phyloP scores from a whole-genome alignment of 345 rosid species.

The Streptanthus diversifolius region DNA sequence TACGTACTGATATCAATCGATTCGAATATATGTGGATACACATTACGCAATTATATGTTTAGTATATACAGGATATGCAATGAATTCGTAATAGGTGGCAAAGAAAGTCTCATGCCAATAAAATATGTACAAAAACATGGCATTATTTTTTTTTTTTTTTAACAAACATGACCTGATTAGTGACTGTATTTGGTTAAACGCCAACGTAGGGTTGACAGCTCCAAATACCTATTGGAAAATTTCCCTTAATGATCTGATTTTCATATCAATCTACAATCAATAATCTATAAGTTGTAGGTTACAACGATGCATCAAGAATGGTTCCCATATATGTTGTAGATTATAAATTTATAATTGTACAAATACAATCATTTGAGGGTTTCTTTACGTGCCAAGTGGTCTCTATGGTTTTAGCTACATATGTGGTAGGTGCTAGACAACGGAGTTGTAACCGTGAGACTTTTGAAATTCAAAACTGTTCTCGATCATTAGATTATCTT shows the following conservation, averaged over 20 bases:
- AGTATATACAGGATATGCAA: neutral
- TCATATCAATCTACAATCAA: neutral
- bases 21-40: neutral
- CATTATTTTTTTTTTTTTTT: too few species aligned
- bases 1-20: neutral
- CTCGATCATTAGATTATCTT: neutral
- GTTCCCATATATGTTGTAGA: neutral
- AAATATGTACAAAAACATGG: neutral
- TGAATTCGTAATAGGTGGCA: slow-evolving; percentile 4
- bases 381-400: slow-evolving; percentile 8
- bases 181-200: neutral
- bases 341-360: neutral
- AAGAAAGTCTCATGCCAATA: neutral
- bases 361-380: slow-evolving; percentile 16
- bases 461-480: neutral
- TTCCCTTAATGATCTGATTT: neutral
- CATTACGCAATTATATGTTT: neutral
- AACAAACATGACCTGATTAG: neutral
- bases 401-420: neutral
- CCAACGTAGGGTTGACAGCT: slow-evolving; percentile 22
- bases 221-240: neutral
- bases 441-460: neutral
- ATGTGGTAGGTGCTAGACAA: neutral
- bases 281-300: neutral
- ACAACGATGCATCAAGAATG: slow-evolving; percentile 18